Evolutionary conservation across 164 flowering plant genomes (phyloP), one percentile per base, ranked within the genome.

Genomic region (Berberis vulgaris): DNA sequence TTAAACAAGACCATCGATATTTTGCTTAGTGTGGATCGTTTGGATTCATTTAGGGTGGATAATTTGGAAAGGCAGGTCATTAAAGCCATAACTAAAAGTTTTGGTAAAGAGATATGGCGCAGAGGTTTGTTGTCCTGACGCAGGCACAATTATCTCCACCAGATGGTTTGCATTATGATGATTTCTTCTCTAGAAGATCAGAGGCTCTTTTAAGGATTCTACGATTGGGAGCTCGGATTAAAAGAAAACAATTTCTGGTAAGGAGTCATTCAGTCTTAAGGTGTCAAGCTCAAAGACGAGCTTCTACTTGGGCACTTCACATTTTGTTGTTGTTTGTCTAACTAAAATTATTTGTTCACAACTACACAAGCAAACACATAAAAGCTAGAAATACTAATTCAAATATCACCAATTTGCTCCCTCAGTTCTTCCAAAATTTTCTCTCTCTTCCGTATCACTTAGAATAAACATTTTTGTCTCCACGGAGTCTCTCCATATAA

Each of bases 111-210:
- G 57, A 89, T 94, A 67, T 94, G 99, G 99, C 79, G 65, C 54
- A 83, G 86, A 77, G 82, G 83, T 67, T 49, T 85, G 78, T 91
- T 65, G 97, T 88, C 64, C 89, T 93, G 58, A 87, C 96, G 46
- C 98, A 93, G 81, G 98, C 92, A 59, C 97, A 90, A 64, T 81
- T 90, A 42, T 85, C 89, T 10, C 96, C 99, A 45, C 99, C 99
- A 13, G 99, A 91, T 82, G 93, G 86, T 5, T 67, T 94, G 65
- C 78, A 67, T 60, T 94, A 89, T 69, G 92, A 87, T 49, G 91
- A 84, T 4, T 94, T 91, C 60, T 72, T 74, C 69, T 66, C 81
- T 7, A 84, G 66, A 82, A 77, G 99, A 77, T 89, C 99, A 57
- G 93, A 83, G 43, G 84, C 96, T 65, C 78, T 94, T 67, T 65